Evolutionary conservation across 176 grass and related monocot genomes (phyloP).

Genomic region (Oryza punctata): DNA sequence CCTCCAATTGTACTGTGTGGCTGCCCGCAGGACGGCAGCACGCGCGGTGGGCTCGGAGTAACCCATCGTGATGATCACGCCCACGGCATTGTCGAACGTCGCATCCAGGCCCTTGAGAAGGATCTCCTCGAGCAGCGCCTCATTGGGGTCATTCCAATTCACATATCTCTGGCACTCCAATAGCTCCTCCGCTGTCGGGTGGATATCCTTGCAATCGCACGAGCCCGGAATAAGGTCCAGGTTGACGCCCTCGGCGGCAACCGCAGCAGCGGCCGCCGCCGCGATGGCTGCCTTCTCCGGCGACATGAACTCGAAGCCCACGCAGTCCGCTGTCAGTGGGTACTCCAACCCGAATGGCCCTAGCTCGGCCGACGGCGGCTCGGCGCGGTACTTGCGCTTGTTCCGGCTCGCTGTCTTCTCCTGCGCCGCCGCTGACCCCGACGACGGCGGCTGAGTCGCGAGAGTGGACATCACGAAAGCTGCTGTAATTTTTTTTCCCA

Average conservation of each 20-base stretch:
- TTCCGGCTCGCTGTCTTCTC: conserved; percentile 78
- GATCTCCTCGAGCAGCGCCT: conserved; percentile 78
- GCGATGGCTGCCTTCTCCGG: conserved; percentile 52
- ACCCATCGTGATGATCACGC: conserved; percentile 65
- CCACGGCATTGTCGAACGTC: conserved; percentile 70
- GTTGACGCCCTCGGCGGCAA: conserved; percentile 42
- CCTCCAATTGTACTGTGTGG: conserved; percentile 57
- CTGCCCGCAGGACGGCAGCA: conserved; percentile 61
- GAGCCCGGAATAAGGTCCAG: conserved; percentile 53
- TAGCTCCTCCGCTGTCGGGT: conserved; percentile 44
- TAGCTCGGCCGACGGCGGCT: conserved; percentile 61
- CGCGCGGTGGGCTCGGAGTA: conserved; percentile 64
- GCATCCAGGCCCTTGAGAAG: conserved; percentile 76
- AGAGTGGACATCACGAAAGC: conserved; percentile 37
- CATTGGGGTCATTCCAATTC: conserved; percentile 79
- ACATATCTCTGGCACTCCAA: conserved; percentile 66
- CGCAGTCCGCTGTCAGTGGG: conserved; percentile 52
- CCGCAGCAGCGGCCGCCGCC: not conserved
- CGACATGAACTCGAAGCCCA: conserved; percentile 59
- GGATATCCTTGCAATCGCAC: conserved; percentile 66
- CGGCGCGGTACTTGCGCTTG: conserved; percentile 89
- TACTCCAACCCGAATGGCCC: conserved; percentile 51
- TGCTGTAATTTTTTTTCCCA: too few species aligned
- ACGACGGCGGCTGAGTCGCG: conserved; percentile 35
- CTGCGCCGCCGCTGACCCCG: conserved; percentile 34